Evolutionary conservation across 148 eudicot species (phyloP).

Genomic region (Amaranthus hypochondriacus): DNA sequence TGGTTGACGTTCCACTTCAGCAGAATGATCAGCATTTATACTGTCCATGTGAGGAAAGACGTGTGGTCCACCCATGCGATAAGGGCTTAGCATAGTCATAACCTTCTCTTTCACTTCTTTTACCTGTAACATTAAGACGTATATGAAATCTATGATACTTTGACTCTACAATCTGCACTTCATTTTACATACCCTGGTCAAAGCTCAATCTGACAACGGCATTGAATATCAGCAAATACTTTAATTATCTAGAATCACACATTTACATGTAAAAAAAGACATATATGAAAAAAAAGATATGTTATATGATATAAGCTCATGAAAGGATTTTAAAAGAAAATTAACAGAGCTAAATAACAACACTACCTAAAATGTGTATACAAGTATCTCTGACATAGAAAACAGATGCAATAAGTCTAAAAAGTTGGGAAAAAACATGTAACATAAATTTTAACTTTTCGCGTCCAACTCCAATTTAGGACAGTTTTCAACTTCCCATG

Average conservation of each 20-base stretch:
- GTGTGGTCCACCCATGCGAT: constrained; percentile 53
- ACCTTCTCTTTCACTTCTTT: constrained; percentile 93
- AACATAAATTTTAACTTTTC: background rate
- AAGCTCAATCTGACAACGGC: background rate
- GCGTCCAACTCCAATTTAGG: background rate
- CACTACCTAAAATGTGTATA: background rate
- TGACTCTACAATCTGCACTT: background rate
- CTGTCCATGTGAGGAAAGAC: constrained; percentile 46
- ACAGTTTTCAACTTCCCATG: background rate
- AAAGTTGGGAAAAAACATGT: background rate
- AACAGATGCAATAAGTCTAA: background rate
- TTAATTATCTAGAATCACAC: background rate
- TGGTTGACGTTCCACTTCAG: constrained; percentile 47
- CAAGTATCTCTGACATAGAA: background rate
- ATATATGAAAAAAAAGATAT: background rate
- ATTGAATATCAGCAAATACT: background rate
- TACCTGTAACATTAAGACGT: constrained; percentile 41
- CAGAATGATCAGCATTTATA: constrained; percentile 42
- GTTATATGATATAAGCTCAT: background rate
- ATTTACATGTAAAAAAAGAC: background rate
- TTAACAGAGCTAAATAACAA: background rate
- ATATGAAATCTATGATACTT: background rate
- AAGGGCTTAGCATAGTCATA: constrained; percentile 73
- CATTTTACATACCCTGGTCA: background rate
- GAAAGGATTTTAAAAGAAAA: background rate